These are phyloP conservation scores for Boletus nobilissimus DNA, from an alignment of 1,284 basidiomycete genomes.

Conservation along the genomic window DNA sequence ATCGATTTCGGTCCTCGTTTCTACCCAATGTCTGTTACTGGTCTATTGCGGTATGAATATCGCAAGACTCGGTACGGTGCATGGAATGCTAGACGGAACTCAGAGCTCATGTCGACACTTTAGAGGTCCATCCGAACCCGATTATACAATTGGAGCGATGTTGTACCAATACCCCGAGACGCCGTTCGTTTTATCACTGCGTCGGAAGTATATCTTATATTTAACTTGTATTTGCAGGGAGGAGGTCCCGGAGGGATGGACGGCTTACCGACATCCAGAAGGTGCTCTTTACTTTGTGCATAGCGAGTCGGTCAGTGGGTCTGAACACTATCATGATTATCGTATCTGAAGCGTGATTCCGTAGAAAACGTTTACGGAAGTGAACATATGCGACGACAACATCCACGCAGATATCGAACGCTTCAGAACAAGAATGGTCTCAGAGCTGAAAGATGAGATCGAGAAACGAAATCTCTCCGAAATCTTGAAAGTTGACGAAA, in stretches of 20 bases:
- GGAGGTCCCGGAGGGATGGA: constrained; percentile 38
- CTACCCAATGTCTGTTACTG: constrained; percentile 30
- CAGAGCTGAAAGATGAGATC: constrained; percentile 28
- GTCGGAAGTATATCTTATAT: neutral
- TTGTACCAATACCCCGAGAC: constrained; percentile 30
- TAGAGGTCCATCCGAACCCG: constrained; percentile 14
- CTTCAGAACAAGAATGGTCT: constrained; percentile 32
- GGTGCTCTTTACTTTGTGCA: constrained; percentile 46
- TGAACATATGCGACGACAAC: constrained; percentile 33
- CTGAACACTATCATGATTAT: constrained; percentile 4
- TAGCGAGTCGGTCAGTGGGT: constrained; percentile 37
- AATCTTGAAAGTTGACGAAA: constrained; percentile 31
- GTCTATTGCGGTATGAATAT: constrained; percentile 32
- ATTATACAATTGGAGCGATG: constrained; percentile 36
- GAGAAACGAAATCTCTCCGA: neutral
- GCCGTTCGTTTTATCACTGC: constrained; percentile 29
- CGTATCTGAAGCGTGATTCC: constrained; percentile 2
- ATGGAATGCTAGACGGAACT: neutral
- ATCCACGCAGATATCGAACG: constrained; percentile 40
- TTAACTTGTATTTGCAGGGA: constrained; percentile 22
- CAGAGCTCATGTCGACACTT: constrained; percentile 10
- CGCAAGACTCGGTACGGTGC: constrained; percentile 29
- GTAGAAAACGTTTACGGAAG: constrained; percentile 48
- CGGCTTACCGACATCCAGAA: constrained; percentile 41
- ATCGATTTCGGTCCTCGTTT: constrained; percentile 9